Conservation (phyloP, 2,329 filamentous ascomycete species). For the Raffaelea ambrosiae region DNA sequence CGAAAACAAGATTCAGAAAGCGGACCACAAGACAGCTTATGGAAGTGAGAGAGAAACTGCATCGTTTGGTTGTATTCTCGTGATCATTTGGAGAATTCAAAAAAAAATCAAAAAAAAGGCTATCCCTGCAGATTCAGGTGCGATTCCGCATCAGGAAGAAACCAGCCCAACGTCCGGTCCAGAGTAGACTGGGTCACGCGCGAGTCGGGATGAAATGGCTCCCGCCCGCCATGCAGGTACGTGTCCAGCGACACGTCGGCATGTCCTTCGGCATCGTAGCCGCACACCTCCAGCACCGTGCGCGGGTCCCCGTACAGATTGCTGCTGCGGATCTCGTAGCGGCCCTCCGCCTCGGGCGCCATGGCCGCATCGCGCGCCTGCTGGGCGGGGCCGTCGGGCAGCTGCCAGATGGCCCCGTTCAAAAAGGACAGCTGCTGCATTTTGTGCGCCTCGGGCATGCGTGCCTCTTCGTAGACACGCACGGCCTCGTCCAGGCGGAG, state of each 20-base stretch:
- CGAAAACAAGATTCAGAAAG: too few species aligned
- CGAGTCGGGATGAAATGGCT: too few species aligned
- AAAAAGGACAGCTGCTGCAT: slow-evolving; percentile 36
- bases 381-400: slow-evolving; percentile 32
- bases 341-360: slow-evolving; percentile 28
- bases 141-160: too few species aligned
- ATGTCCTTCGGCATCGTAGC: slow-evolving; percentile 33
- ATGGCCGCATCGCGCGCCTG: slow-evolving; percentile 31
- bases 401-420: slow-evolving; percentile 39
- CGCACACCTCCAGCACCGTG: slow-evolving; percentile 37
- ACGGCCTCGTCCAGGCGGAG: slow-evolving; percentile 22
- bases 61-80: too few species aligned
- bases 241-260: slow-evolving; percentile 8
- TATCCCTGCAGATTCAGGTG: too few species aligned
- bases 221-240: slow-evolving; percentile 1
- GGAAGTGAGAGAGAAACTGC: too few species aligned
- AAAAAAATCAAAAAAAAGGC: too few species aligned
- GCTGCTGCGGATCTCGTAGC: slow-evolving; percentile 27
- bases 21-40: too few species aligned
- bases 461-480: slow-evolving; percentile 26
- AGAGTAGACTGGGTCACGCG: too few species aligned
- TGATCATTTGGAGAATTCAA: too few species aligned
- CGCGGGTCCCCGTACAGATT: slow-evolving; percentile 40
- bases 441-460: slow-evolving; percentile 22
- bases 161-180: too few species aligned